These are phyloP conservation scores for Rubia yunnanensis DNA, from an alignment of 257 asterid species.

Conservation along the genomic window DNA sequence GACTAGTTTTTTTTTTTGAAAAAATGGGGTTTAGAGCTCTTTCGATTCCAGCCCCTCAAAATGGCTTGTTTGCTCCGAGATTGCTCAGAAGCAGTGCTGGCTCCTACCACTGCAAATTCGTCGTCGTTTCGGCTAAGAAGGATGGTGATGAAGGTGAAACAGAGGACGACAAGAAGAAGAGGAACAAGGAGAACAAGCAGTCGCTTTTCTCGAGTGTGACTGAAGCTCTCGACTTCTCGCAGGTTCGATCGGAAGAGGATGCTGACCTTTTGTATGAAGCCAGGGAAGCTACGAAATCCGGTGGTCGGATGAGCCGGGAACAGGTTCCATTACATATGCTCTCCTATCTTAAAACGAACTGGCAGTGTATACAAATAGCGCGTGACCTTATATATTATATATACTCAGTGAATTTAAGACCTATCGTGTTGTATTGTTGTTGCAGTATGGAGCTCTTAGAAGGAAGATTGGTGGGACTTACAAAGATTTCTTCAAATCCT, in stretches of 20 bases:
- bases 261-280: constrained; percentile 79
- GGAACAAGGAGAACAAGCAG: constrained; percentile 30
- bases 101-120: constrained; percentile 6
- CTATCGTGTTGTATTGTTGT: neutral
- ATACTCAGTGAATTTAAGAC: no score
- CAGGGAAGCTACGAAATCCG: constrained; percentile 52
- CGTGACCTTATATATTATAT: no score
- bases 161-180: constrained; percentile 11
- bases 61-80: constrained; percentile 18
- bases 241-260: constrained; percentile 67
- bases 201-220: constrained; percentile 53
- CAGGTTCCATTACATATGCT: constrained; percentile 38
- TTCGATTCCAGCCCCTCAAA: constrained; percentile 46
- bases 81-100: neutral
- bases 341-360: no score
- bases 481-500: constrained; percentile 97
- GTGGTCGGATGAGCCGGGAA: constrained; percentile 63
- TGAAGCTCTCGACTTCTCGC: constrained; percentile 82
- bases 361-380: no score
- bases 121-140: constrained; percentile 37
- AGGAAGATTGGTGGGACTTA: constrained; percentile 98
- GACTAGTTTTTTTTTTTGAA: no score
- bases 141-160: constrained; percentile 17
- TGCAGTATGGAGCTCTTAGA: constrained; percentile 88
- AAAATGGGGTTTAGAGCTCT: constrained; percentile 50